A percentile compares a stretch with the other conserved stretches of the same genome.
Evolutionary conservation across 2,329 filamentous ascomycete genomes (phyloP).

Genomic region (Chaetoscypha palmicola): DNA sequence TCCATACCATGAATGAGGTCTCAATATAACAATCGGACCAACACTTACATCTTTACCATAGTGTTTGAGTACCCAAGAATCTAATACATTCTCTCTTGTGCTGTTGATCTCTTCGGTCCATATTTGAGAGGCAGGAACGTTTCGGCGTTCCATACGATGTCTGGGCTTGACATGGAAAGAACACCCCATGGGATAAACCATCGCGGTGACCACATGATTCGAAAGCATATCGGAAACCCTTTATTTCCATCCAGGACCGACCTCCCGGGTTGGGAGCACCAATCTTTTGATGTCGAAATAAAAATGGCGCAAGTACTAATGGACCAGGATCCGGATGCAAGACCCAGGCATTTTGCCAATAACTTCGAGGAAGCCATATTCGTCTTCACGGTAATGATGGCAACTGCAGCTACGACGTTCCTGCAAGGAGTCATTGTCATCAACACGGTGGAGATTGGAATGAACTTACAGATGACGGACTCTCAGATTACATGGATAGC

Average conservation of each 20-base stretch:
- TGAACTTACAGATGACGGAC: conserved; percentile 55
- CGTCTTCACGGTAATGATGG: conserved; percentile 48
- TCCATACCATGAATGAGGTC: no score
- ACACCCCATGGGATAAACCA: background rate
- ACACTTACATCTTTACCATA: no score
- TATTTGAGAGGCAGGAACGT: background rate
- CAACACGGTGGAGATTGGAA: conserved; percentile 53
- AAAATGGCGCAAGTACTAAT: conserved; percentile 18
- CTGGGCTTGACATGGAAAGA: background rate
- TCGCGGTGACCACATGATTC: background rate
- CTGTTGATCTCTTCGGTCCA: no score
- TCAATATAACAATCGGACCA: no score
- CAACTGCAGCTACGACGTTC: conserved; percentile 56
- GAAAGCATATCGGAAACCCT: background rate
- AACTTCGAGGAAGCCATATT: conserved; percentile 23
- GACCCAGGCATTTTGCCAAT: conserved; percentile 21
- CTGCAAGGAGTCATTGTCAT: conserved; percentile 53
- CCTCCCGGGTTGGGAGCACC: background rate
- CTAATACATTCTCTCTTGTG: no score
- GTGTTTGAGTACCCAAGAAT: no score
- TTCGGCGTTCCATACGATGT: background rate
- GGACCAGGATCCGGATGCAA: conserved; percentile 17
- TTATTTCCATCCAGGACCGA: background rate
- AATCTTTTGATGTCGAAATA: conserved; percentile 23
- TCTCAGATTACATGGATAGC: conserved; percentile 62